phyloP scores from a whole-genome alignment of 1,139 yeast species.

The Ogataea hybrid region DNA sequence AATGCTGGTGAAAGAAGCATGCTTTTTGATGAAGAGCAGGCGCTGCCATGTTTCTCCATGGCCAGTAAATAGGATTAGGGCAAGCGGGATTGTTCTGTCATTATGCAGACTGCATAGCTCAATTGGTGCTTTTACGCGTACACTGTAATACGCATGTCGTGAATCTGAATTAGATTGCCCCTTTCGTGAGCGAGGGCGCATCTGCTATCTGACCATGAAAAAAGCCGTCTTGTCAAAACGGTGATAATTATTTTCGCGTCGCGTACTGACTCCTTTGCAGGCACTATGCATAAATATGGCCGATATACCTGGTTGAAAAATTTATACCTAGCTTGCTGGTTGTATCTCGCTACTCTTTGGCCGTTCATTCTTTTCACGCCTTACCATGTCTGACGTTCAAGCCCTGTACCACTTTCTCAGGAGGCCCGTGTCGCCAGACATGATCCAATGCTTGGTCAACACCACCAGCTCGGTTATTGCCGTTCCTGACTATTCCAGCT shows the following conservation, averaged over 20 bases:
- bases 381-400: constrained; percentile 47
- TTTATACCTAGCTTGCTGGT: not conserved
- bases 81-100: not conserved
- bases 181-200: not conserved
- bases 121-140: not conserved
- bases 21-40: not conserved
- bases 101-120: not conserved
- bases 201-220: not conserved
- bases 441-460: constrained; percentile 78
- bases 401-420: constrained; percentile 75
- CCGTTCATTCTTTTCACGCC: constrained; percentile 1
- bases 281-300: constrained; percentile 9
- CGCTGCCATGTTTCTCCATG: too few species aligned
- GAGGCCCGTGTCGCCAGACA: constrained; percentile 72
- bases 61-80: too few species aligned
- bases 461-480: constrained; percentile 80
- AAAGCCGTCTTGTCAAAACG: not conserved
- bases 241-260: constrained; percentile 6
- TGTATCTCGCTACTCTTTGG: not conserved
- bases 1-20: not conserved
- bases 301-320: constrained; percentile 1
- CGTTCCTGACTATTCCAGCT: constrained; percentile 35
- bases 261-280: constrained; percentile 10
- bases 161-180: not conserved
- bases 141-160: not conserved